A percentile compares a stretch with the other conserved stretches of the same genome.
These are phyloP conservation scores for Delphinella strobiligena DNA, from an alignment of 2,329 filamentous ascomycete genomes.

Conservation along the genomic window DNA sequence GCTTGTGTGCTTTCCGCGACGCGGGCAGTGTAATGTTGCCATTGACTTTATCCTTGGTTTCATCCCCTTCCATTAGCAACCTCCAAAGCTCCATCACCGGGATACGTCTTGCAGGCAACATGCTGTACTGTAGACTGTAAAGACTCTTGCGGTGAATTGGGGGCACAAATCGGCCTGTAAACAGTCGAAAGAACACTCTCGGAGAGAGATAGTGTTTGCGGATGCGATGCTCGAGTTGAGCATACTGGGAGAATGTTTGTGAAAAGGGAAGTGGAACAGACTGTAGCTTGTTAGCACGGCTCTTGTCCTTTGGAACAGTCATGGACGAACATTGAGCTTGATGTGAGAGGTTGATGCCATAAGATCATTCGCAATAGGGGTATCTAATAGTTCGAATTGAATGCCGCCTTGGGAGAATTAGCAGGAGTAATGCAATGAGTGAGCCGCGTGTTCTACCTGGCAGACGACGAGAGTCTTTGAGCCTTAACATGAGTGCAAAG, in stretches of 20 bases:
- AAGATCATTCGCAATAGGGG: conserved; percentile 29
- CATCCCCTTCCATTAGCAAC: conserved; percentile 5
- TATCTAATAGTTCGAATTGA: conserved; percentile 78
- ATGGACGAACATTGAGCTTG: conserved; percentile 46
- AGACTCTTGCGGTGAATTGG: conserved; percentile 90
- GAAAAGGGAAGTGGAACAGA: conserved; percentile 79
- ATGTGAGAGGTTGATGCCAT: conserved; percentile 61
- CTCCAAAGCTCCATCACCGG: conserved; percentile 77
- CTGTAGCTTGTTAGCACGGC: conserved; percentile 30
- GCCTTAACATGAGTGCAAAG: conserved; percentile 88
- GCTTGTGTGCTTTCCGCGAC: conserved; percentile 4
- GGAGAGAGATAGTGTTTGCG: conserved; percentile 91
- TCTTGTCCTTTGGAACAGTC: neutral
- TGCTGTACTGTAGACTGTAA: conserved; percentile 95
- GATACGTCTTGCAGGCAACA: conserved; percentile 74
- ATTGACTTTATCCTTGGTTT: conserved; percentile 1
- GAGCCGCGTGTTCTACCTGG: conserved; percentile 47
- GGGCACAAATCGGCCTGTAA: conserved; percentile 85
- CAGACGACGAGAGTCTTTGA: conserved; percentile 83
- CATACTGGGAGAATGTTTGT: conserved; percentile 97
- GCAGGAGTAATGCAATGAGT: neutral
- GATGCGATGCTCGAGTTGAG: conserved; percentile 82
- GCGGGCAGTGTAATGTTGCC: neutral
- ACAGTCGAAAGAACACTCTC: conserved; percentile 72
- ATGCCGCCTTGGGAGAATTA: conserved; percentile 46